Percentiles rank a stretch among this genome's conserved stretches.
Evolutionary conservation across 176 grass and related monocot genomes (phyloP).

Genomic region (Zoysia japonica): DNA sequence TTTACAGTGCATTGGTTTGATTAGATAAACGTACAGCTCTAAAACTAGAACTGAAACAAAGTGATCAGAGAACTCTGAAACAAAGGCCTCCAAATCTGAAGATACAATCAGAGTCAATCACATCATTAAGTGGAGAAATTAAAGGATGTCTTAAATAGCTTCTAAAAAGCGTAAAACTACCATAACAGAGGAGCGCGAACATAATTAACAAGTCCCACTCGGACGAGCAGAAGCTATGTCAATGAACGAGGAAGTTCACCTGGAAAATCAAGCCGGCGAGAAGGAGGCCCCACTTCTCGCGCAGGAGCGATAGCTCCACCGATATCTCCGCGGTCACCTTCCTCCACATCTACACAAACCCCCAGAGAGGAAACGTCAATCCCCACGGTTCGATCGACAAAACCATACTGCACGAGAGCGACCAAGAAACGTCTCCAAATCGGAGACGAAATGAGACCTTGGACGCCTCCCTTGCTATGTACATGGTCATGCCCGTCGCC

Average conservation of each 20-base stretch:
- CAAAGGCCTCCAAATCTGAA: neutral
- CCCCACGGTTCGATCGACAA: neutral
- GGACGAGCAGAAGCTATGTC: neutral
- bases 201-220: constrained; percentile 24
- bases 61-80: neutral
- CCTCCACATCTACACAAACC: constrained; percentile 70
- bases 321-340: constrained; percentile 60
- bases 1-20: neutral
- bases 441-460: constrained; percentile 51
- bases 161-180: neutral
- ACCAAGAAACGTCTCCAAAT: constrained; percentile 3
- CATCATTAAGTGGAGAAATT: neutral
- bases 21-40: neutral
- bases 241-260: constrained; percentile 42
- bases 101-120: neutral
- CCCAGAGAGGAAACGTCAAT: neutral
- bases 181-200: constrained; percentile 7
- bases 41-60: neutral
- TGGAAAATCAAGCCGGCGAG: constrained; percentile 79
- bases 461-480: constrained; percentile 89
- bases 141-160: constrained; percentile 27
- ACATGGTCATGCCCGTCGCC: constrained; percentile 61
- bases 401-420: neutral
- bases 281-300: constrained; percentile 86
- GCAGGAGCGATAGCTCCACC: constrained; percentile 71